Conservation (phyloP, 1,284 basidiomycete species). For the Malassezia nana region DNA sequence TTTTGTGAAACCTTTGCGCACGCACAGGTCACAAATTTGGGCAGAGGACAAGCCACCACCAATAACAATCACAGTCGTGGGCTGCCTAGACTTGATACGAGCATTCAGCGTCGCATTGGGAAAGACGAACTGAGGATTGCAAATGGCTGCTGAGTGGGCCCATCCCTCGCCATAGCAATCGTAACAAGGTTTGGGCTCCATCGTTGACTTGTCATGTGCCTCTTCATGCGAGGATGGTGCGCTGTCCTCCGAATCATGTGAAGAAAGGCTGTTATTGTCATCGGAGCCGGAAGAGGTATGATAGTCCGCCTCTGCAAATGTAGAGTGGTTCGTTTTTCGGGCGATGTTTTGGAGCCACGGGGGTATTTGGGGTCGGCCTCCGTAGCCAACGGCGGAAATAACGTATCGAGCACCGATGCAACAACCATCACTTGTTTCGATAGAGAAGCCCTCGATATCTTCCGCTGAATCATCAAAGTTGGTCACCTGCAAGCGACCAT, state of each 20-base stretch:
- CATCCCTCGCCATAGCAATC: slow-evolving; percentile 26
- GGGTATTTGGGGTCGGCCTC: slow-evolving; percentile 36
- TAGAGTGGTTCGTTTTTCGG: background rate
- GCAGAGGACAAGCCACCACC: slow-evolving; percentile 50
- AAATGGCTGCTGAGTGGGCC: slow-evolving; percentile 45
- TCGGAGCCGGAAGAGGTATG: background rate
- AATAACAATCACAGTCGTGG: slow-evolving; percentile 36
- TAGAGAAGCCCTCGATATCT: slow-evolving; percentile 9
- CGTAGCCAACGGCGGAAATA: slow-evolving; percentile 45
- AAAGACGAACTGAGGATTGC: slow-evolving; percentile 18
- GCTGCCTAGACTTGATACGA: slow-evolving; percentile 1
- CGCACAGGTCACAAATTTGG: slow-evolving; percentile 43
- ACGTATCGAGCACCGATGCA: slow-evolving; percentile 23
- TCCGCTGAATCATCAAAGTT: slow-evolving; percentile 5
- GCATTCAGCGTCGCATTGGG: background rate
- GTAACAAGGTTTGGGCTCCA: background rate
- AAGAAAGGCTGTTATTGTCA: background rate
- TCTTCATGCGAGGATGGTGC: background rate
- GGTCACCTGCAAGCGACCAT: slow-evolving; percentile 1
- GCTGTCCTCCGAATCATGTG: background rate
- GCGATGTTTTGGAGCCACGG: slow-evolving; percentile 8
- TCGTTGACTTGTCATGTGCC: background rate
- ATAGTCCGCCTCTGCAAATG: background rate
- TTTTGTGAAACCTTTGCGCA: slow-evolving; percentile 33
- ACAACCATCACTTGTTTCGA: slow-evolving; percentile 10